Evolutionary conservation across 352 stramenopile genomes (phyloP), one percentile per base, ranked within the genome.

Genomic region (Globisporangium barbulae): DNA sequence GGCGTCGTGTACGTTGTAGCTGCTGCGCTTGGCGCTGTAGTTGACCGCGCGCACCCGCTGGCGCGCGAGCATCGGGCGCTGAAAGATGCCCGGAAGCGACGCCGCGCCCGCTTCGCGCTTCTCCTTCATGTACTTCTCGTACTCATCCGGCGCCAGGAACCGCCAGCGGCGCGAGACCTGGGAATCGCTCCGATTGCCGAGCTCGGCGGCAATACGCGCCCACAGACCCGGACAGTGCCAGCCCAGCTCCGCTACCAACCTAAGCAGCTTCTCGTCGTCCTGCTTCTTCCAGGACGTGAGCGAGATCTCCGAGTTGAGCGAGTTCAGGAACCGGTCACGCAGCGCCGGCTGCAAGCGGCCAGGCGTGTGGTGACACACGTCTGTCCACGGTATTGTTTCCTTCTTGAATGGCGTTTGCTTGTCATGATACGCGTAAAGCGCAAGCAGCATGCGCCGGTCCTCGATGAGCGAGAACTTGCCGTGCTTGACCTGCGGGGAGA

Each of bases 401-500:
- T 71, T 70, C 59, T 82, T 70, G 58, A 90, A 90, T n/a, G 67
- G 54, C 22, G 68, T 63, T 22, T 67, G 63, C 45, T 64, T 71
- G 19, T 83, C 65, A 22, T 79, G 67, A 49, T 90, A 91, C 1
- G 76, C 71, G 28, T 76, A 83, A 5, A 92, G 54, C 31, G 81
- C 81, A 0, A 92, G 63, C 17, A 92, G 49, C 61, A 91, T 45
- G 1, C 83, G 79, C 13, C 83, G 78, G 69, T 92, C 83, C 28
- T 92, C 81, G 49, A 90, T 70, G 30, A 90, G 54, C 19, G 83
- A 88, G 59, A 90, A 92, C 59, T 90, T 90, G 70, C 83, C 83
- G 41, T 79, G 78, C 44, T 81, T 81, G 52, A 92, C 63, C 17
- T 78, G 70, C 22, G 83, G 83, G 10, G 78, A 80, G 25, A 92